Percentiles rank a stretch among this genome's conserved stretches.
phyloP scores from a whole-genome alignment of 805 yeast species.

The Kluyveromyces nonfermentans region DNA sequence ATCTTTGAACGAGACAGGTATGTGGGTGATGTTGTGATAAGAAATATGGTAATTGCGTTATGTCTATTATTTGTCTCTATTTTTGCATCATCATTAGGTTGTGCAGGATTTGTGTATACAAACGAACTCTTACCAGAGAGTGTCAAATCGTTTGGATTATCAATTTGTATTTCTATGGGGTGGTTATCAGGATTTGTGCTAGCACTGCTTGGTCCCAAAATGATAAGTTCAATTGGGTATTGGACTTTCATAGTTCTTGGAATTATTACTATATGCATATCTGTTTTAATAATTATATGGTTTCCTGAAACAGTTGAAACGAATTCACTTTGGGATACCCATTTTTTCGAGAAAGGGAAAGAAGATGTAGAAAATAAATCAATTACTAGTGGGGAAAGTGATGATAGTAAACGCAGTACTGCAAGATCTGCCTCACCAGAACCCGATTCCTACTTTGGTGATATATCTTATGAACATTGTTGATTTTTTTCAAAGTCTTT shows the following conservation, averaged over 20 bases:
- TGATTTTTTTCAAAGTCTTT: background rate
- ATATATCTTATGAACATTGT: background rate
- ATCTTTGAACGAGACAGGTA: constrained; percentile 23
- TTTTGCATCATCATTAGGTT: constrained; percentile 37
- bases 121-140: constrained; percentile 39
- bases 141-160: constrained; percentile 38
- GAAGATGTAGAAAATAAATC: background rate
- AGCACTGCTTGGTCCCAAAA: constrained; percentile 34
- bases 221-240: constrained; percentile 30
- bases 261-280: constrained; percentile 25
- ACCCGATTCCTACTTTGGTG: background rate
- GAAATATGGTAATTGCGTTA: constrained; percentile 30
- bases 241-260: constrained; percentile 36
- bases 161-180: constrained; percentile 37
- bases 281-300: constrained; percentile 22
- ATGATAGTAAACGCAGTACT: background rate
- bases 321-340: background rate
- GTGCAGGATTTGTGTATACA: constrained; percentile 42
- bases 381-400: background rate
- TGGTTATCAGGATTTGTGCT: constrained; percentile 35
- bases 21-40: constrained; percentile 1
- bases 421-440: constrained; percentile 2
- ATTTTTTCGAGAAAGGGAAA: background rate
- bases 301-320: constrained; percentile 36
- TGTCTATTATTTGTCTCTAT: constrained; percentile 38